Conservation (phyloP, 306 rosid species). For the Psophocarpus tetragonolobus region DNA sequence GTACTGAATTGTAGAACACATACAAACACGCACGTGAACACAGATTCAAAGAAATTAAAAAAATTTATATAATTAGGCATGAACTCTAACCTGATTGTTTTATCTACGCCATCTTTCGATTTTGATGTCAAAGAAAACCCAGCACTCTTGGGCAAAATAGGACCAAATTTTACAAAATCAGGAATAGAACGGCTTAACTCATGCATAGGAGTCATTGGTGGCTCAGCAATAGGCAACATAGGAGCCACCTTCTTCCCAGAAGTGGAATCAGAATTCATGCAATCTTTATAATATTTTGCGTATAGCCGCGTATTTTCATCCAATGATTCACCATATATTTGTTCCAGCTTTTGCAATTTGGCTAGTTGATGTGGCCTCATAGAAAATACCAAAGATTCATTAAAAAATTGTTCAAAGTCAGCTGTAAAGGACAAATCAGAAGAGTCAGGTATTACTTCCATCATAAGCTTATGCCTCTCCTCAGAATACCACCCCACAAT, state of each 20-base stretch:
- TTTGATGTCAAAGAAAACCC: conserved; percentile 65
- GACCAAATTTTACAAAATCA: conserved; percentile 87
- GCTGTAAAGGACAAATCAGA: conserved; percentile 75
- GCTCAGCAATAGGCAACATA: conserved; percentile 95
- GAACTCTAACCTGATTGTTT: conserved; percentile 57
- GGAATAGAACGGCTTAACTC: conserved; percentile 85
- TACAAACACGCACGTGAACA: neutral
- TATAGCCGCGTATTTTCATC: conserved; percentile 74
- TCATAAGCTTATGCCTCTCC: conserved; percentile 80
- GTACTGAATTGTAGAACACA: neutral
- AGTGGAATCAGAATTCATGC: conserved; percentile 62
- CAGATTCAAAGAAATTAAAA: conserved; percentile 17
- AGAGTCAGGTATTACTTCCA: conserved; percentile 79
- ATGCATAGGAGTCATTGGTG: conserved; percentile 94
- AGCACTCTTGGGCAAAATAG: conserved; percentile 90
- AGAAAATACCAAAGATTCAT: conserved; percentile 68
- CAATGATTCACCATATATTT: conserved; percentile 80
- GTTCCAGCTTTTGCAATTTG: conserved; percentile 70
- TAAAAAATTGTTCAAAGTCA: conserved; percentile 73
- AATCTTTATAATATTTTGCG: conserved; percentile 83
- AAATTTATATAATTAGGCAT: neutral
- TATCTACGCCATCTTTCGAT: conserved; percentile 51
- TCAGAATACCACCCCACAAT: conserved; percentile 93
- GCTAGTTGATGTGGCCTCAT: conserved; percentile 83
- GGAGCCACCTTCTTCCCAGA: conserved; percentile 66